Evolutionary conservation across 2,329 filamentous ascomycete species (phyloP), one percentile per base, ranked within the genome.

Genomic region (Fonsecaea multimorphosa): DNA sequence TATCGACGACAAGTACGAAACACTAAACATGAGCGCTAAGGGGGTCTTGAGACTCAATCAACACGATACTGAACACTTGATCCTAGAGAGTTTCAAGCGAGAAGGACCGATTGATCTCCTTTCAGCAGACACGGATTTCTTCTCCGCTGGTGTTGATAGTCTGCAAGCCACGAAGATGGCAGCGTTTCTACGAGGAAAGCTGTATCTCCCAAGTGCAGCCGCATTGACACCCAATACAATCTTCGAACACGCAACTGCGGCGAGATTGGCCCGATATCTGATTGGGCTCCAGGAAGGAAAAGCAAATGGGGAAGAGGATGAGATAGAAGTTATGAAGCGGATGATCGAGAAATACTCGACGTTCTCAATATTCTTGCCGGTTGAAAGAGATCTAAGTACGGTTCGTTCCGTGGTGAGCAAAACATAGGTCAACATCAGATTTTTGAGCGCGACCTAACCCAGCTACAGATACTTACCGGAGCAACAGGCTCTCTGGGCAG

Each of bases 401-500:
- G n/a, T 14, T 5, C 11, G 16, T 40, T 40, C 5, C 8, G 38
- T n/a, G 38, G 38, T 38, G 2, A 14, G 34, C 9, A 11, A 14
- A 14, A 12, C 14, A 38, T 38, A 14, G 12, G 14, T 38, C 11
- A 12, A 14, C 34, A 2, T 38, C 34, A 38, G 4, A 12, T 38
- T 38, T 38, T 19, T 31, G 8, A 55, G n/a, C n/a, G 38, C 22
- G 27, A 56, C 4, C 32, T 60, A 61, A 36, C 58, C 52, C 19
- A 58, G 64, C 22, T 36, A 31, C 38, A 38, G 12, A 57, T 70
- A n/a, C 55, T 90, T 2, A 91, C 88, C 0, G 89, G 89, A 1
- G 83, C 84, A 0, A 90, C 88, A 0, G 89, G 89, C 0, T 87
- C 87, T 1, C 79, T 91, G 0, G 89, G 89, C 1, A 81, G 85